phyloP scores from a whole-genome alignment of 331 rosid species.

The Acacia pycnantha region DNA sequence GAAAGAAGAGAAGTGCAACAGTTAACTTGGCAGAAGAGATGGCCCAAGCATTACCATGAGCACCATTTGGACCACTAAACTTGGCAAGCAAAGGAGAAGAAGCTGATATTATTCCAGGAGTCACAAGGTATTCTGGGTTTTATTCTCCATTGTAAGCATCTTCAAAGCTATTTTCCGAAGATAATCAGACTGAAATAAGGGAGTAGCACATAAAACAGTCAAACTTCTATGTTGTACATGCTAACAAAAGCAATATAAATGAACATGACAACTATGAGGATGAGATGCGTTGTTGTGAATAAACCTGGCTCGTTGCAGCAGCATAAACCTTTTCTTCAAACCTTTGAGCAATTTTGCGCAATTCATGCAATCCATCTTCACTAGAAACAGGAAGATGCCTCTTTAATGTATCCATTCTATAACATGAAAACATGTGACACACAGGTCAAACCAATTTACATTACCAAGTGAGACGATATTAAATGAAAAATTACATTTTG shows the following conservation, averaged over 20 bases:
- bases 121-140: conserved; percentile 38
- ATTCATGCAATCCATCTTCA: conserved; percentile 55
- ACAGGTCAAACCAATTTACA: not conserved
- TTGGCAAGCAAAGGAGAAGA: no score
- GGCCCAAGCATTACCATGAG: no score
- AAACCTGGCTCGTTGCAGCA: conserved; percentile 72
- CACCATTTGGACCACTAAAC: no score
- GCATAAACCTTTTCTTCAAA: conserved; percentile 71
- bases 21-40: no score
- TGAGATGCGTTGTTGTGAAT: not conserved
- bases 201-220: conserved; percentile 8
- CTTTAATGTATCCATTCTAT: conserved; percentile 71
- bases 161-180: conserved; percentile 68
- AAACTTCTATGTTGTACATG: conserved; percentile 7
- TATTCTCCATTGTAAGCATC: conserved; percentile 71
- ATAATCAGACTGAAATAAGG: conserved; percentile 56
- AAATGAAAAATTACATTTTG: conserved; percentile 54
- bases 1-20: no score
- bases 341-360: conserved; percentile 60
- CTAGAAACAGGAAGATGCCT: conserved; percentile 62
- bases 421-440: conserved; percentile 12
- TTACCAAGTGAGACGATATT: not conserved
- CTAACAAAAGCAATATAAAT: not conserved
- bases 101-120: no score
- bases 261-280: not conserved